Conservation (phyloP, 352 stramenopile species). For the Blastocystis sp. region DNA sequence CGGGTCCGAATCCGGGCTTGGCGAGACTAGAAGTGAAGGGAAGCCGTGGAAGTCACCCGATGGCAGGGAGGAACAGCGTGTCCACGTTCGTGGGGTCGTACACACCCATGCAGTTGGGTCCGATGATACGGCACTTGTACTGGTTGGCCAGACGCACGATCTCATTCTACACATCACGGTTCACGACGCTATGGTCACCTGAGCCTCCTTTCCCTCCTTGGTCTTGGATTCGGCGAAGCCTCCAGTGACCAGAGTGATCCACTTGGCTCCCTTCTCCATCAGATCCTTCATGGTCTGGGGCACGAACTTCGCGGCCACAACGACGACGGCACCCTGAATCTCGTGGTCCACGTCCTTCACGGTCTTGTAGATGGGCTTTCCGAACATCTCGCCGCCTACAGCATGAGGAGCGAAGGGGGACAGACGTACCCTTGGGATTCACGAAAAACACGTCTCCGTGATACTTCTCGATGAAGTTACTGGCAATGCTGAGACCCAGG, state of each 20-base stretch:
- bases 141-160: slow-evolving; percentile 42
- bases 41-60: background rate
- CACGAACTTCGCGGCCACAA: slow-evolving; percentile 56
- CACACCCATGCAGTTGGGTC: slow-evolving; percentile 59
- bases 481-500: slow-evolving; percentile 40
- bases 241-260: slow-evolving; percentile 45
- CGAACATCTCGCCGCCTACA: slow-evolving; percentile 35
- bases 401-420: background rate
- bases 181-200: background rate
- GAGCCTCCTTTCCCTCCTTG: slow-evolving; percentile 37
- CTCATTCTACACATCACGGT: slow-evolving; percentile 16
- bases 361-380: slow-evolving; percentile 26
- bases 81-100: slow-evolving; percentile 43
- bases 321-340: slow-evolving; percentile 22
- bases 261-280: slow-evolving; percentile 54
- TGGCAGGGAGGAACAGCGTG: slow-evolving; percentile 30
- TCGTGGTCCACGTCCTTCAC: slow-evolving; percentile 28
- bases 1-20: slow-evolving; percentile 40
- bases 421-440: slow-evolving; percentile 36
- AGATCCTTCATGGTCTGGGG: slow-evolving; percentile 26
- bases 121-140: slow-evolving; percentile 50
- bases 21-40: slow-evolving; percentile 32
- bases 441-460: slow-evolving; percentile 48
- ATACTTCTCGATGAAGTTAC: slow-evolving; percentile 33
- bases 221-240: slow-evolving; percentile 45